phyloP scores from a whole-genome alignment of 192 early-diverging fungal genomes.

The Entomortierella chlamydospora region DNA sequence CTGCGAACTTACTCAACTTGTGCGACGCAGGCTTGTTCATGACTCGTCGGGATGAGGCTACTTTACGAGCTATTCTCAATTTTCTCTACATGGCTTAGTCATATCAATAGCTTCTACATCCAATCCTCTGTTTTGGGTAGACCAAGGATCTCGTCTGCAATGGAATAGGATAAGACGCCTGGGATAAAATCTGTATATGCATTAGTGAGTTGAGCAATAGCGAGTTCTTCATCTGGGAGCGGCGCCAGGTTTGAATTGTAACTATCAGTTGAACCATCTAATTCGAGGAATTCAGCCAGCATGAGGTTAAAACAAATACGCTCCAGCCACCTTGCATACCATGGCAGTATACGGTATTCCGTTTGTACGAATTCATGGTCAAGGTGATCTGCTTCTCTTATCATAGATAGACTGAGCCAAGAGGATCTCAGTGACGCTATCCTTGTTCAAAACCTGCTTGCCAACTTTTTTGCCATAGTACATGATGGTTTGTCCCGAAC shows the following conservation, averaged over 20 bases:
- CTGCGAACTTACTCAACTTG: not conserved
- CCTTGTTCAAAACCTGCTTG: constrained; percentile 21
- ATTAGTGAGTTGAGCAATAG: not conserved
- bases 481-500: constrained; percentile 19
- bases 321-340: not conserved
- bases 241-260: not conserved
- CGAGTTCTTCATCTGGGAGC: not conserved
- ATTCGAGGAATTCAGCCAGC: not conserved
- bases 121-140: not conserved
- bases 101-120: not conserved
- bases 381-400: not conserved
- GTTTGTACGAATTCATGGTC: constrained; percentile 19
- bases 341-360: not conserved
- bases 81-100: not conserved
- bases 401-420: not conserved
- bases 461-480: not conserved
- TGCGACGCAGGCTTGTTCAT: not conserved
- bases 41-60: not conserved
- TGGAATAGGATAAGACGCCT: not conserved
- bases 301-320: not conserved
- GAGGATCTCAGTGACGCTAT: not conserved
- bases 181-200: not conserved
- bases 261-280: not conserved
- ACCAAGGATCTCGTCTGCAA: not conserved
- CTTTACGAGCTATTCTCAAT: not conserved